A percentile compares a stretch with the other conserved stretches of the same genome.
phyloP scores from a whole-genome alignment of 2,329 filamentous ascomycete species.

The Bipolaris bicolor region DNA sequence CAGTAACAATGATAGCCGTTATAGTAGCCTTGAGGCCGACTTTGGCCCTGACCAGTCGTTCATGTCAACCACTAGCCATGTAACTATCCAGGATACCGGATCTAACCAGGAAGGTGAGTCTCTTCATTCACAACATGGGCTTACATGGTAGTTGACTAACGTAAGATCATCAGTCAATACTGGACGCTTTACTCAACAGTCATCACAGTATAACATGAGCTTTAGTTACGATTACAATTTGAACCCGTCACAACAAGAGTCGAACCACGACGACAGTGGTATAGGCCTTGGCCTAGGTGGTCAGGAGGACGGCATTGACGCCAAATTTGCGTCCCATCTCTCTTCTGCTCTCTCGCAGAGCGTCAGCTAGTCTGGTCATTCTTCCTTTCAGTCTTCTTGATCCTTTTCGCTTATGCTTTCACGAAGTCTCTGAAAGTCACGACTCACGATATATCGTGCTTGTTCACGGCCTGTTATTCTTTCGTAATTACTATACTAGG shows the following conservation, averaged over 20 bases:
- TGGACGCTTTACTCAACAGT: constrained; percentile 41
- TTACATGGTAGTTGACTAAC: constrained; percentile 43
- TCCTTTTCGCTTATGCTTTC: constrained; percentile 9
- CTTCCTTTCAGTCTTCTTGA: constrained; percentile 15
- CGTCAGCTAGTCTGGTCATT: constrained; percentile 19
- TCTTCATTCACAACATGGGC: constrained; percentile 5
- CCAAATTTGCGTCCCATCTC: constrained; percentile 40
- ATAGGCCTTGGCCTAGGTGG: constrained; percentile 44
- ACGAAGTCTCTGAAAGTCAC: constrained; percentile 16
- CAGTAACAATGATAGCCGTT: constrained; percentile 48
- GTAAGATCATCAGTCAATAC: constrained; percentile 43
- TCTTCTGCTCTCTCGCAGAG: constrained; percentile 32
- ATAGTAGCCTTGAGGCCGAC: constrained; percentile 48
- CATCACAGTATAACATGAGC: constrained; percentile 40
- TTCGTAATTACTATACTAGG: constrained; percentile 13
- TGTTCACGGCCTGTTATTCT: constrained; percentile 14
- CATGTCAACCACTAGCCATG: constrained; percentile 36
- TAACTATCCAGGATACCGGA: constrained; percentile 30
- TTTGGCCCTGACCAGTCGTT: constrained; percentile 45
- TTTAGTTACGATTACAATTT: constrained; percentile 45
- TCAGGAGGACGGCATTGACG: constrained; percentile 45
- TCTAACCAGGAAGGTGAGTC: constrained; percentile 42
- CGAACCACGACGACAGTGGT: constrained; percentile 44
- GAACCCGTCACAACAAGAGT: constrained; percentile 40
- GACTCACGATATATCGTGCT: constrained; percentile 15